These are phyloP conservation scores for Trichoderma pleuroti DNA, from an alignment of 2,329 filamentous ascomycete species.

Conservation along the genomic window DNA sequence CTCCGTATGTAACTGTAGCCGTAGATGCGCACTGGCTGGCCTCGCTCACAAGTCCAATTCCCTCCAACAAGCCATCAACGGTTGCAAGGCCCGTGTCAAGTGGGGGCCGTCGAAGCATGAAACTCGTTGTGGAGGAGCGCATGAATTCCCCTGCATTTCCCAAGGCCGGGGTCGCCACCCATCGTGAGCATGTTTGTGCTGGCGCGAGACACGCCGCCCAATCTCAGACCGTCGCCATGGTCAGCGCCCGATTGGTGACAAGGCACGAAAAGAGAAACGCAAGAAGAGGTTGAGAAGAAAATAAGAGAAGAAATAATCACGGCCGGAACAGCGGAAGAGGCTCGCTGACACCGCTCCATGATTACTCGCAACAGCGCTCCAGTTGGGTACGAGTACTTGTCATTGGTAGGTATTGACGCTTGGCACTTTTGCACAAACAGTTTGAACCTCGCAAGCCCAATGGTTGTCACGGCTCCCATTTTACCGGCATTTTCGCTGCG, in stretches of 20 bases:
- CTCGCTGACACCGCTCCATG: neutral
- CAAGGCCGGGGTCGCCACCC: neutral
- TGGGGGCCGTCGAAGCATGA: slow-evolving; percentile 14
- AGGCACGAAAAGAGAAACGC: neutral
- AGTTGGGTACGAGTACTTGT: neutral
- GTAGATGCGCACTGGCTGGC: no score
- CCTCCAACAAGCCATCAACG: neutral
- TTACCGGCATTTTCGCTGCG: neutral
- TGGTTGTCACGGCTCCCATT: neutral
- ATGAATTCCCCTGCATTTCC: slow-evolving; percentile 13
- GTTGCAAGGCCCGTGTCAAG: slow-evolving; percentile 2
- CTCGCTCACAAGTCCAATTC: neutral
- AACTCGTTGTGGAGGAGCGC: slow-evolving; percentile 18
- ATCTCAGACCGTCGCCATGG: slow-evolving; percentile 15
- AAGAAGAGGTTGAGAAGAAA: neutral
- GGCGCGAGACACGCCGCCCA: slow-evolving; percentile 17
- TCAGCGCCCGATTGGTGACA: slow-evolving; percentile 4
- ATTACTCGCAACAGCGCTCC: neutral
- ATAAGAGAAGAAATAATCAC: neutral
- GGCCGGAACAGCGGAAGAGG: neutral
- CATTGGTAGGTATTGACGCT: no score
- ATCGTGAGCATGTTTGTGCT: slow-evolving; percentile 9
- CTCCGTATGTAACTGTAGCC: neutral
- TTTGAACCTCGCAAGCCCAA: neutral
- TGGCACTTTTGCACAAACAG: neutral